These are phyloP conservation scores for Hemisphaericaspora nanyangensis DNA, from an alignment of 805 yeast species.

Conservation along the genomic window DNA sequence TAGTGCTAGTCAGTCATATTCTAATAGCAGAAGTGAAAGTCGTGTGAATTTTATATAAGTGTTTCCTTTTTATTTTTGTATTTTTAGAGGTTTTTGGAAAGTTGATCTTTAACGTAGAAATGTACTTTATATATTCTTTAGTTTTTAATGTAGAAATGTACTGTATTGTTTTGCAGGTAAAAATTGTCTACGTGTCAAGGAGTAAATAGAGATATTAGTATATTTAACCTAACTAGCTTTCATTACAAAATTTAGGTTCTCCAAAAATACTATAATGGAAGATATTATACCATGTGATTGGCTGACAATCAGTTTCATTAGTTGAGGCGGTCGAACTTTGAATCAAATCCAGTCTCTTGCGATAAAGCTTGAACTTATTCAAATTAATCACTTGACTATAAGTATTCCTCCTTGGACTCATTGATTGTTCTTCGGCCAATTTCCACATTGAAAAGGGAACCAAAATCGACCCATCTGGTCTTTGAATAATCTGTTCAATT, in stretches of 20 bases:
- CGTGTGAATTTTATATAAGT: constrained; percentile 8
- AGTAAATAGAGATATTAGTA: too few species aligned
- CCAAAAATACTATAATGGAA: constrained; percentile 51
- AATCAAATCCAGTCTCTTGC: constrained; percentile 1
- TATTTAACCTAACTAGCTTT: background rate
- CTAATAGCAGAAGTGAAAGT: constrained; percentile 2
- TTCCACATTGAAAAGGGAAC: constrained; percentile 19
- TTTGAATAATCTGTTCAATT: background rate
- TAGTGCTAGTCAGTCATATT: background rate
- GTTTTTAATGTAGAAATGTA: too few species aligned
- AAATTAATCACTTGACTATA: constrained; percentile 16
- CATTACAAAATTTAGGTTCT: constrained; percentile 35
- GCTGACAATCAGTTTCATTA: constrained; percentile 35
- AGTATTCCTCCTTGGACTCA: constrained; percentile 14
- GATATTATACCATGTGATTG: constrained; percentile 50
- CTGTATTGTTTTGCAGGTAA: too few species aligned
- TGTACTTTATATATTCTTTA: too few species aligned
- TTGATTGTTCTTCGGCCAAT: constrained; percentile 8
- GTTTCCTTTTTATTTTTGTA: too few species aligned
- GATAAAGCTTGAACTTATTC: background rate
- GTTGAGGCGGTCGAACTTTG: background rate
- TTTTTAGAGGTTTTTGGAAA: background rate
- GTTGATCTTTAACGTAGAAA: background rate
- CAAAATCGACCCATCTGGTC: constrained; percentile 11
- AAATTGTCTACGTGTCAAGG: too few species aligned